These are phyloP conservation scores for Cucumis cinereus DNA, from an alignment of 306 rosid species.

Conservation along the genomic window DNA sequence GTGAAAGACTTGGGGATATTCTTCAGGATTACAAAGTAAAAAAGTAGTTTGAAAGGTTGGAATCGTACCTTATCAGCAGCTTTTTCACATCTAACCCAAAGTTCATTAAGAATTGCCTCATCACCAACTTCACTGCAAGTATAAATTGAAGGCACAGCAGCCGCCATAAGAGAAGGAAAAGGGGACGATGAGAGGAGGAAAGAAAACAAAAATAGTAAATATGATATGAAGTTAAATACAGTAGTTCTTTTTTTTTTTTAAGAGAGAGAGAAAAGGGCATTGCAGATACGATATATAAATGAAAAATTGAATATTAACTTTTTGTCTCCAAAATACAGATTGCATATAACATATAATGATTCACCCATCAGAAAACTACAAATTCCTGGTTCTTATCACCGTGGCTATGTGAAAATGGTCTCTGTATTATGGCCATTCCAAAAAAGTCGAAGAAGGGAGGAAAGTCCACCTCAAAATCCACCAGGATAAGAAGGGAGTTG, in stretches of 20 bases:
- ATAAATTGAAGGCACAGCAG: neutral
- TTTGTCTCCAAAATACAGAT: neutral
- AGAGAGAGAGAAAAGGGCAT: too few species aligned
- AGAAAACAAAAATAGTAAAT: neutral
- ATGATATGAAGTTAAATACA: neutral
- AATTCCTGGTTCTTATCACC: neutral
- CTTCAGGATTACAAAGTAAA: neutral
- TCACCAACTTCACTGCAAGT: conserved; percentile 70
- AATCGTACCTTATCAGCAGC: conserved; percentile 60
- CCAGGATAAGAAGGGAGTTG: too few species aligned
- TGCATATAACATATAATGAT: neutral
- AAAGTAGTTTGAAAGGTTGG: neutral
- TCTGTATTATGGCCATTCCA: too few species aligned
- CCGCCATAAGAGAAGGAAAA: neutral
- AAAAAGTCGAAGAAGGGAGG: too few species aligned
- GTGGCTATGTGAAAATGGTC: too few species aligned
- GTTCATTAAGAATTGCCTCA: conserved; percentile 74
- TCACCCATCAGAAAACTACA: neutral
- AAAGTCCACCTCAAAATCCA: too few species aligned
- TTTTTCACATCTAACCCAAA: conserved; percentile 79
- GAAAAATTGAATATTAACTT: neutral
- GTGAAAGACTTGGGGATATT: neutral
- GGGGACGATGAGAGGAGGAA: neutral
- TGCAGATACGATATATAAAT: neutral
- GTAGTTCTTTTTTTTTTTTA: too few species aligned